phyloP scores from a whole-genome alignment of 805 yeast genomes.

The Candida saitoana region DNA sequence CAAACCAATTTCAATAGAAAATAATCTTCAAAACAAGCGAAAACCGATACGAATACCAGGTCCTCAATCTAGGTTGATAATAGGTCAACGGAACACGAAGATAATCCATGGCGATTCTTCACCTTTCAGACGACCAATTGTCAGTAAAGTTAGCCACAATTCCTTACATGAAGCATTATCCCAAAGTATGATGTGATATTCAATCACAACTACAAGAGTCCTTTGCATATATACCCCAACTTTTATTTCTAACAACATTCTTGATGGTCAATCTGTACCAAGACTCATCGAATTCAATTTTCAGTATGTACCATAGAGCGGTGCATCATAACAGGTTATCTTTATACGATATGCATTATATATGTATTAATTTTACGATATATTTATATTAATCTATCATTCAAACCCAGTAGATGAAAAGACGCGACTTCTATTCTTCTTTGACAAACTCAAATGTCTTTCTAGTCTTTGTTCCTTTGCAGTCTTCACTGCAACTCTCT shows the following conservation, averaged over 20 bases:
- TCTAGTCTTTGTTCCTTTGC: constrained; percentile 25
- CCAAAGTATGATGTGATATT: constrained; percentile 11
- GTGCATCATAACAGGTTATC: too few species aligned
- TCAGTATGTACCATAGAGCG: too few species aligned
- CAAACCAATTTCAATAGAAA: constrained; percentile 23
- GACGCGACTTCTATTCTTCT: constrained; percentile 15
- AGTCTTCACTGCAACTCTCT: constrained; percentile 22
- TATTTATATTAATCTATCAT: constrained; percentile 6
- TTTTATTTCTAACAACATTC: background rate
- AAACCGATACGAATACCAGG: constrained; percentile 30
- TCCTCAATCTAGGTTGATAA: constrained; percentile 36
- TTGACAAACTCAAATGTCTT: constrained; percentile 18
- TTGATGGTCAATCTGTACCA: background rate
- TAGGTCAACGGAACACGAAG: constrained; percentile 40
- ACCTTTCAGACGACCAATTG: constrained; percentile 28
- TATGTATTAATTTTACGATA: background rate
- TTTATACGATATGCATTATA: background rate
- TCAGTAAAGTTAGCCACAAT: constrained; percentile 43
- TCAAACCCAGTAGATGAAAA: constrained; percentile 21
- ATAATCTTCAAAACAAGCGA: constrained; percentile 28
- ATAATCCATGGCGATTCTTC: constrained; percentile 44
- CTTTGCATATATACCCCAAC: background rate
- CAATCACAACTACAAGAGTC: background rate
- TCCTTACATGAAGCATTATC: constrained; percentile 45
- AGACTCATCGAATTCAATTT: background rate